phyloP scores from a whole-genome alignment of 139 green algal genomes.

The Diplosphaera chodatii region DNA sequence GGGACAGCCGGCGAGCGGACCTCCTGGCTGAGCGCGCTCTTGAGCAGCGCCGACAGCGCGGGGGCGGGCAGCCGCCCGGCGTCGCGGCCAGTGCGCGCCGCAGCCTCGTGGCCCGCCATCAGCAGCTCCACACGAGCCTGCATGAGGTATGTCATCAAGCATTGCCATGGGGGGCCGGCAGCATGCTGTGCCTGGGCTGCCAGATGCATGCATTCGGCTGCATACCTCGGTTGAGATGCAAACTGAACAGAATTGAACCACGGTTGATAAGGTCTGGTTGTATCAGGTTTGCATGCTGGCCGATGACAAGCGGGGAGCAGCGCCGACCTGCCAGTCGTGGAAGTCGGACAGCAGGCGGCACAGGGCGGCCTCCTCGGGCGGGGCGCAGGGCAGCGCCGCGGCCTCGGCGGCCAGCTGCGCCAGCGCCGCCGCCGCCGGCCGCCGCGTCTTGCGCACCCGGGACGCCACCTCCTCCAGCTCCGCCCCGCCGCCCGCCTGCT shows the following conservation, averaged over 20 bases:
- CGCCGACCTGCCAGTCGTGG: slow-evolving; percentile 36
- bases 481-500: slow-evolving; percentile 7
- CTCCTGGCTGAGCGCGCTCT: slow-evolving; percentile 30
- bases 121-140: slow-evolving; percentile 11
- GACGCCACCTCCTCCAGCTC: slow-evolving; percentile 11
- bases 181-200: too few relatives aligned
- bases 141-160: too few relatives aligned
- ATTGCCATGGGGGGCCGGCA: too few relatives aligned
- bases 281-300: too few relatives aligned
- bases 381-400: slow-evolving; percentile 22
- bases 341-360: slow-evolving; percentile 26
- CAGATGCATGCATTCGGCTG: too few relatives aligned
- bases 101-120: slow-evolving; percentile 9
- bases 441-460: slow-evolving; percentile 2
- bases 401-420: slow-evolving; percentile 31
- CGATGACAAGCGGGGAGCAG: too few relatives aligned
- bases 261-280: too few relatives aligned
- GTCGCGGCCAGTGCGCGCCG: neutral
- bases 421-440: slow-evolving; percentile 23
- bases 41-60: slow-evolving; percentile 30
- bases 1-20: too few relatives aligned
- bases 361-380: slow-evolving; percentile 23
- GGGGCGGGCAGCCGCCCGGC: slow-evolving; percentile 18
- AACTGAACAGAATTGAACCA: too few relatives aligned
- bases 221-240: too few relatives aligned